These are phyloP conservation scores for Thraustochytrium striatum DNA, from an alignment of 352 stramenopile species.

Conservation along the genomic window DNA sequence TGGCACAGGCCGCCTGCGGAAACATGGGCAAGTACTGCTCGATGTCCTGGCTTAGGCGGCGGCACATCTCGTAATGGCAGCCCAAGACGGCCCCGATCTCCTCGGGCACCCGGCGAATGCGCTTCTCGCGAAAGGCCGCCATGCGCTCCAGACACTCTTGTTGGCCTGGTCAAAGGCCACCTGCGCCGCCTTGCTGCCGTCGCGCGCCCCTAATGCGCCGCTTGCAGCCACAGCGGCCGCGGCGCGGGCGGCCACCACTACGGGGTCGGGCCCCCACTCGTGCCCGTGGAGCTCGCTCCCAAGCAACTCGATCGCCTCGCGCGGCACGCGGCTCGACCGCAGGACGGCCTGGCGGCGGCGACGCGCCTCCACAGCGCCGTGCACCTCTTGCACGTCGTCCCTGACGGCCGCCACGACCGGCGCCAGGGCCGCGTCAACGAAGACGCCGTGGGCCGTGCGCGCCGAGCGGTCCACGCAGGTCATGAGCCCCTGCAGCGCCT, in stretches of 20 bases:
- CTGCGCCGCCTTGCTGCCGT: background rate
- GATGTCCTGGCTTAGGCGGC: background rate
- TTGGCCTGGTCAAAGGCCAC: background rate
- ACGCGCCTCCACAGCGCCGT: background rate
- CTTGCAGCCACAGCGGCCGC: too few relatives aligned
- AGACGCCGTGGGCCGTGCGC: background rate
- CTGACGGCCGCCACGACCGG: constrained; percentile 5
- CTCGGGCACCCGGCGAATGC: background rate
- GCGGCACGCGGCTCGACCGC: background rate
- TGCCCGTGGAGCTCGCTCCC: background rate
- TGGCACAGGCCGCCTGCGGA: constrained; percentile 3
- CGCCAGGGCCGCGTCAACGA: background rate
- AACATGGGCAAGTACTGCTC: constrained; percentile 1
- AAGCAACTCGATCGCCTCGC: background rate
- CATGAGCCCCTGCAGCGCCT: constrained; percentile 31
- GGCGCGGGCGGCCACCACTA: background rate
- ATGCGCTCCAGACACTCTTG: background rate
- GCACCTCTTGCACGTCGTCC: background rate
- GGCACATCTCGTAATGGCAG: background rate
- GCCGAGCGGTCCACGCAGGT: background rate
- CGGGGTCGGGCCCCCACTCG: background rate
- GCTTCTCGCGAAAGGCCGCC: background rate
- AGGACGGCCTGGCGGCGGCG: background rate
- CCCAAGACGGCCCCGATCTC: background rate
- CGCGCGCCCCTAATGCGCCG: background rate